Base-by-base conservation (phyloP, 23 red algal genomes). In the Gracilaria gracilis region DNA sequence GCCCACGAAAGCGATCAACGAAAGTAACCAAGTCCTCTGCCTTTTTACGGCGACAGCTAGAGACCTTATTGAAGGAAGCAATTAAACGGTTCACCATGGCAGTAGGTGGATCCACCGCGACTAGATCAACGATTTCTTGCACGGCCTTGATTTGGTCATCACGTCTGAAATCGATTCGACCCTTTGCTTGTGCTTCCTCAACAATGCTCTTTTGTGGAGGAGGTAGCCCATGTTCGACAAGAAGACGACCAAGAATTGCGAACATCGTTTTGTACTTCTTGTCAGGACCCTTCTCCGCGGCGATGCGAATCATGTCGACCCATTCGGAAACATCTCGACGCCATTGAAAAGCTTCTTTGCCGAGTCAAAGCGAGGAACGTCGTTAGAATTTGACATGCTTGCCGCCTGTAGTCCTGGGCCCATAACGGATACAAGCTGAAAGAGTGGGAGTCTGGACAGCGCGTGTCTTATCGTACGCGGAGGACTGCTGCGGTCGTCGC, bases 61-160 rank as follows among this genome's bases (percentile, higher is more conserved):
- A 54, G 13, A 88, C 66, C 50, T 75, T 77, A 2, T 88, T 34
- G 67, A 57, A 88, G 4, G 84, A 88, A 58, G 67, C 77, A 34
- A 88, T 75, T 21, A 88, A 33, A 14, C 84, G 55, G 19, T 61
- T 88, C 11, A 88, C 67, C 2, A 88, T 33, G 14, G 67, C 37
- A 58, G 57, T 88, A 0, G 84, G 84, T 5, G 84, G 69, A 58
- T 88, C 48, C 9, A 77, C 37, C 11, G 67, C 84, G 20, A 88
- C 38, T 12, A 88, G 69, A 6, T 61, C 23, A 39, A 88, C 47
- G 17, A 88, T 88, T 75, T 75, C 37, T 14, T 54, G 53, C 13
- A 53, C 42, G 4, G 84, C 47, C 32, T 88, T 17, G 13, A 88
- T 40, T 33, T 38, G 64, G 2, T 88, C 69, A 3, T 88, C 65